A percentile compares a stretch with the other conserved stretches of the same genome.
Evolutionary conservation across 2,329 filamentous ascomycete species (phyloP).

Genomic region (Apiospora kogelbergensis): DNA sequence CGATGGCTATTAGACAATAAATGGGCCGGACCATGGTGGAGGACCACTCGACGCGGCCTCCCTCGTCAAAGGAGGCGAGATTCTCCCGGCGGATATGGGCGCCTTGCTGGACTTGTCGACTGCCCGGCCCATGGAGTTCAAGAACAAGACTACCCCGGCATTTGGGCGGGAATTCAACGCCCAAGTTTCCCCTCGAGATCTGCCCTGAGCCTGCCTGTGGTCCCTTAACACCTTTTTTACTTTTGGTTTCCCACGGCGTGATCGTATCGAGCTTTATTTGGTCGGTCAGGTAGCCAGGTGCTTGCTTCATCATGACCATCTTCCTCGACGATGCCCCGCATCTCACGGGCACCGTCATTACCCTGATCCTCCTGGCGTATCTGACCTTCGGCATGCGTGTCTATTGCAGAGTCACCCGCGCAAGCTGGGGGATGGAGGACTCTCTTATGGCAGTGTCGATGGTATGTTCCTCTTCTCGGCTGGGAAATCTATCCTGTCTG

Average conservation of each 20-base stretch:
- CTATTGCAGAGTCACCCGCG: constrained; percentile 14
- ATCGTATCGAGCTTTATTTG: neutral
- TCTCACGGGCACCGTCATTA: constrained; percentile 20
- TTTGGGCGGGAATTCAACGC: neutral
- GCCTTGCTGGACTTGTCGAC: neutral
- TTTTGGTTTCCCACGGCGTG: neutral
- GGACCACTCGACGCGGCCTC: neutral
- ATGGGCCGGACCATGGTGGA: neutral
- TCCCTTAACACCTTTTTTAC: neutral
- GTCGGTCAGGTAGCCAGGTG: neutral
- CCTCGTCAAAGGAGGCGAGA: neutral
- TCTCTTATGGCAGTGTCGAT: constrained; percentile 18
- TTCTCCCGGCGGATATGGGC: neutral
- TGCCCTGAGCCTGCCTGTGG: neutral
- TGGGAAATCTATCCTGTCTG: neutral
- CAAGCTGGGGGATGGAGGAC: constrained; percentile 20
- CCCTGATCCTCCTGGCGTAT: constrained; percentile 15
- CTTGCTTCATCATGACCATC: constrained; percentile 14
- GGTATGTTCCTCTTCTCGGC: constrained; percentile 8
- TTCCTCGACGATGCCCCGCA: constrained; percentile 18
- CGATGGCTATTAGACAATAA: neutral
- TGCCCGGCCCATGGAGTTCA: constrained; percentile 1
- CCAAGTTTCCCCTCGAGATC: neutral
- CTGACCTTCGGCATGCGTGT: constrained; percentile 16
- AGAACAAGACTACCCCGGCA: neutral